phyloP scores from a whole-genome alignment of 768 basidiomycete species.

The Russula lepida region DNA sequence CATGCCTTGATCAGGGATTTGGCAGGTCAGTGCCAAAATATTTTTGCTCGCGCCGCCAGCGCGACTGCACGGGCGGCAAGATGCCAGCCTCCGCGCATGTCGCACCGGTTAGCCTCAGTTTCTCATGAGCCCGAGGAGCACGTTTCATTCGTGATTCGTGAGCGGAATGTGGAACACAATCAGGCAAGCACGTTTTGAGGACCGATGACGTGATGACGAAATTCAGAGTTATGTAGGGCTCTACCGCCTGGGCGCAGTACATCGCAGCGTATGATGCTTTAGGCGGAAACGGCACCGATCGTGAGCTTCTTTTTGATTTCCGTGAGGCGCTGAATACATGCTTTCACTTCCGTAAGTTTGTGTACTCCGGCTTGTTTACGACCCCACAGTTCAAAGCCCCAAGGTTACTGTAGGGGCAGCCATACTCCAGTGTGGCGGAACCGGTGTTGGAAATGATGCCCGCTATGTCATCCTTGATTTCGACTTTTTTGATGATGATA shows the following conservation, averaged over 20 bases:
- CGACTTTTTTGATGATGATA: constrained; percentile 75
- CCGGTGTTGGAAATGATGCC: constrained; percentile 29
- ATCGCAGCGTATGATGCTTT: constrained; percentile 10
- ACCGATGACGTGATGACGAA: constrained; percentile 12
- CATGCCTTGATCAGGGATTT: constrained; percentile 56
- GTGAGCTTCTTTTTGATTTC: constrained; percentile 35
- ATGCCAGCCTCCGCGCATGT: constrained; percentile 20
- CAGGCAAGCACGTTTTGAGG: constrained; percentile 19
- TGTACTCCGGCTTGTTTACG: constrained; percentile 46
- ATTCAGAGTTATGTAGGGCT: constrained; percentile 10
- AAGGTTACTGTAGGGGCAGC: constrained; percentile 35
- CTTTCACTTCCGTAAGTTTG: constrained; percentile 37
- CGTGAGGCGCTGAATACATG: constrained; percentile 12
- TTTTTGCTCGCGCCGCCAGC: constrained; percentile 55
- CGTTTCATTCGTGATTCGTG: constrained; percentile 19
- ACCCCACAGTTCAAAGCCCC: constrained; percentile 33
- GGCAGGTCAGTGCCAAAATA: constrained; percentile 47
- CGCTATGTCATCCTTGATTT: constrained; percentile 51
- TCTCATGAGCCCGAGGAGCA: constrained; percentile 2
- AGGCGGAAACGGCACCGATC: constrained; percentile 31
- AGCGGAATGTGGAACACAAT: constrained; percentile 14
- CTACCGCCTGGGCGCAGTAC: constrained; percentile 12
- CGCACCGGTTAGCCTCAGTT: constrained; percentile 12
- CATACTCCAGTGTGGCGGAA: constrained; percentile 46
- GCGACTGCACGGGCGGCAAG: constrained; percentile 55